Conservation (phyloP, 73 alveolate genomes). For the Paraurostyla sp. region DNA sequence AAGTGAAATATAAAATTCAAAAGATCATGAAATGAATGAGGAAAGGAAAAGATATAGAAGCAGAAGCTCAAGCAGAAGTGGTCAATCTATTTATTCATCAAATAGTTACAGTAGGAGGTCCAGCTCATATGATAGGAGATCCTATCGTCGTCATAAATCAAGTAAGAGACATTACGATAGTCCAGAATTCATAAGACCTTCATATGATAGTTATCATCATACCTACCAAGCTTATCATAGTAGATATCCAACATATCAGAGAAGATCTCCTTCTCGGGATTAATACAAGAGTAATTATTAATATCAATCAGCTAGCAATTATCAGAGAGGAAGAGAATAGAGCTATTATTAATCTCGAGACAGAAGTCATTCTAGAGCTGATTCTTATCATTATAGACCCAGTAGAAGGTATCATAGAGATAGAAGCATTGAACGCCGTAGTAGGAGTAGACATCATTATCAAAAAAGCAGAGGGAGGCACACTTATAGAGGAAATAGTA, state of each 20-base stretch:
- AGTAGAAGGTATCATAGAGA: neutral
- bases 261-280: neutral
- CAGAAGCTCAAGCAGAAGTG: neutral
- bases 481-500: neutral
- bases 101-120: neutral
- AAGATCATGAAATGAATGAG: neutral
- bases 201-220: too few species aligned
- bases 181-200: neutral
- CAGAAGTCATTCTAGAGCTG: too few species aligned
- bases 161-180: slow-evolving; percentile 1
- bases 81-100: neutral
- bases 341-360: too few species aligned
- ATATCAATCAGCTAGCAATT: too few species aligned
- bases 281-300: too few species aligned
- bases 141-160: neutral
- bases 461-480: neutral
- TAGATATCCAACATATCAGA: neutral
- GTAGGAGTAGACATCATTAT: neutral
- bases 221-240: neutral
- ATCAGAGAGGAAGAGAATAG: too few species aligned
- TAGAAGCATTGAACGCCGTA: neutral
- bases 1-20: neutral
- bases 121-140: slow-evolving; percentile 7
- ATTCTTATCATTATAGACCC: too few species aligned
- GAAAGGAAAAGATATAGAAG: neutral